These are phyloP conservation scores for Sphaceloma murrayae DNA, from an alignment of 2,329 filamentous ascomycete species.

Conservation along the genomic window DNA sequence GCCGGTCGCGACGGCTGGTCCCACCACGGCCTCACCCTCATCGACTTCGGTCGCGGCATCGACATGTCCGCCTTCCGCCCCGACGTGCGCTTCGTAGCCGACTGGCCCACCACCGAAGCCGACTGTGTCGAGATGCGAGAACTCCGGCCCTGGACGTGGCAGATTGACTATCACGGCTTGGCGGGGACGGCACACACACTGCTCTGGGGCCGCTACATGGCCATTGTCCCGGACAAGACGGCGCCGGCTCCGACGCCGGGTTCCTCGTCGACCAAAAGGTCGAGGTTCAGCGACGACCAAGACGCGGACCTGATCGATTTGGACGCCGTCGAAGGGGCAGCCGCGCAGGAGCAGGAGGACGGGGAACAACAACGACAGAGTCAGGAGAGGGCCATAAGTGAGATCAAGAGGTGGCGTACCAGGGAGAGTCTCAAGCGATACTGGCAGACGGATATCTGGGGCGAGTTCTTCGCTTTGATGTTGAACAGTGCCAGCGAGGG, in stretches of 20 bases:
- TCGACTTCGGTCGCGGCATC: constrained; percentile 90
- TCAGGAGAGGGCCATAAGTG: constrained; percentile 1
- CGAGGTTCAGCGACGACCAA: too few species aligned
- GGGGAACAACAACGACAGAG: too few species aligned
- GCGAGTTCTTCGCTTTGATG: constrained; percentile 69
- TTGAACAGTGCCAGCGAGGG: constrained; percentile 65
- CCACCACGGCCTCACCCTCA: constrained; percentile 69
- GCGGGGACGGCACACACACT: constrained; percentile 81
- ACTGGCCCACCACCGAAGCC: constrained; percentile 80
- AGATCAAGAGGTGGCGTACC: constrained; percentile 60
- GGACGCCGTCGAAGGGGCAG: constrained; percentile 44
- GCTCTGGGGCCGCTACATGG: constrained; percentile 91
- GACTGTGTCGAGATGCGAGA: constrained; percentile 97
- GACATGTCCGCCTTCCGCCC: constrained; percentile 79
- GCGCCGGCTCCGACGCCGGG: constrained; percentile 42
- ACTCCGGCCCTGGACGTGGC: constrained; percentile 89
- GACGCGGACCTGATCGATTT: constrained; percentile 19
- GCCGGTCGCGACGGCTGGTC: constrained; percentile 71
- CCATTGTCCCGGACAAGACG: constrained; percentile 49
- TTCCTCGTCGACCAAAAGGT: constrained; percentile 35
- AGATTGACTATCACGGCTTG: constrained; percentile 91
- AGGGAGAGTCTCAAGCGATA: constrained; percentile 83
- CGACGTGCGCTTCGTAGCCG: constrained; percentile 79
- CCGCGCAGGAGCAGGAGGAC: constrained; percentile 27
- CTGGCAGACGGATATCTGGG: constrained; percentile 93